Base-by-base conservation (phyloP, 2,329 filamentous ascomycete species). In the Drechslerella coelobrocha region DNA sequence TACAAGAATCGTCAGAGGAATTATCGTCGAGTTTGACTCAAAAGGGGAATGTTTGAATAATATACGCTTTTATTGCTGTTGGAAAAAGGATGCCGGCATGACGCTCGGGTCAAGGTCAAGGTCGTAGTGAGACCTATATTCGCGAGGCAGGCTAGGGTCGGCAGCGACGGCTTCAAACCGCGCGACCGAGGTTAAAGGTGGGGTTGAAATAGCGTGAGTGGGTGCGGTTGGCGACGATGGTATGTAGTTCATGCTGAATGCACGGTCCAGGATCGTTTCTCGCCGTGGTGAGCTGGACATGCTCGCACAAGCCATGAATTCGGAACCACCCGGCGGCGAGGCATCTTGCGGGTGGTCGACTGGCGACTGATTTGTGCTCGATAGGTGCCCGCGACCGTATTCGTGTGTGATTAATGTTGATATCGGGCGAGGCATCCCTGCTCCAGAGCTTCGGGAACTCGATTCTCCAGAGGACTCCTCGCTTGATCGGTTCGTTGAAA, bases 201-300 rank as follows among this genome's bases (percentile, higher is more conserved):
- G 51, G 7, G 55, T 56, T 10, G 54, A 17, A 26, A 72, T 50
- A 34, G 57, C 63, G 56, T 47, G 37, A 1, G 48, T 26, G 3
- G 68, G 39, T 10, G 12, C 23, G 1, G 68, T 72, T 37, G 68
- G 68, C 10, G 61, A 66, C 14, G 68, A 72, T 7, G 68, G 68
- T 10, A 72, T 72, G 34, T 72, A 72, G 21, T 72, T 72, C 61
- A 72, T 65, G 45, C 61, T 72, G 55, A 72, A 72, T 24, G 68
- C 68, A 31, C 68, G 55, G 45, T 72, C 68, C 7, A 72, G 43
- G 48, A 72, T 72, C 0, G 61, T 72, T 61, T 72, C 68, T 37
- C 61, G 48, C 45, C 66, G 66, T 24, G 66, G 66, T 1, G 66
- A 71, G 21, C 59, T 54, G 23, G 66, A 71, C n/a, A 71, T 24